Conservation (phyloP, 257 asterid genomes). For the Lavandula angustifolia region DNA sequence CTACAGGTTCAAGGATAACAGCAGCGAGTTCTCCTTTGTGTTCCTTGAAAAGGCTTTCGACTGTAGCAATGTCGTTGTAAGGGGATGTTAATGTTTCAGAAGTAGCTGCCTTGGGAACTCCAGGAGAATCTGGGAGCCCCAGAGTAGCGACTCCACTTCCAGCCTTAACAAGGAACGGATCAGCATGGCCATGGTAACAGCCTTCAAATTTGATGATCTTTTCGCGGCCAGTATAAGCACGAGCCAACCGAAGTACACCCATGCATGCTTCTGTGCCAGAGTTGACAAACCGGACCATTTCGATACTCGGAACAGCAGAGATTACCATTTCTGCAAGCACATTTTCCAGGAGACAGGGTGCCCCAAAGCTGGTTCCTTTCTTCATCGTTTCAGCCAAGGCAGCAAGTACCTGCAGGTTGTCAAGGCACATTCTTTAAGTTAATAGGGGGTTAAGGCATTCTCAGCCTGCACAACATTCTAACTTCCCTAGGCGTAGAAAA, state of each 20-base stretch:
- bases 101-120: conserved; percentile 93
- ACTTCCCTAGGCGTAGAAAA: conserved; percentile 6
- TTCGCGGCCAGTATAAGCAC: conserved; percentile 83
- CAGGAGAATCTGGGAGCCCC: conserved; percentile 98
- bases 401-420: conserved; percentile 67
- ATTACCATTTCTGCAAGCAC: conserved; percentile 90
- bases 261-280: conserved; percentile 99
- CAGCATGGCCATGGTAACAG: conserved; percentile 99
- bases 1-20: conserved; percentile 86
- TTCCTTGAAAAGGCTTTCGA: conserved; percentile 65
- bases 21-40: conserved; percentile 84
- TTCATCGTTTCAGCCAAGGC: conserved; percentile 95
- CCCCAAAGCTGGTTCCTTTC: conserved; percentile 99
- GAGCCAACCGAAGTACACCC: conserved; percentile 93
- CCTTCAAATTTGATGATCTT: conserved; percentile 95
- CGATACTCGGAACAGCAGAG: conserved; percentile 94
- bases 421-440: neutral
- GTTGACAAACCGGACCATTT: conserved; percentile 98
- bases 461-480: conserved; percentile 16
- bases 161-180: conserved; percentile 95
- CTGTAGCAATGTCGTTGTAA: conserved; percentile 63
- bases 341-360: conserved; percentile 96
- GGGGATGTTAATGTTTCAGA: conserved; percentile 73
- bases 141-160: conserved; percentile 99
- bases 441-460: neutral